Conservation (phyloP, 2,329 filamentous ascomycete species). For the Trichoderma sp. region DNA sequence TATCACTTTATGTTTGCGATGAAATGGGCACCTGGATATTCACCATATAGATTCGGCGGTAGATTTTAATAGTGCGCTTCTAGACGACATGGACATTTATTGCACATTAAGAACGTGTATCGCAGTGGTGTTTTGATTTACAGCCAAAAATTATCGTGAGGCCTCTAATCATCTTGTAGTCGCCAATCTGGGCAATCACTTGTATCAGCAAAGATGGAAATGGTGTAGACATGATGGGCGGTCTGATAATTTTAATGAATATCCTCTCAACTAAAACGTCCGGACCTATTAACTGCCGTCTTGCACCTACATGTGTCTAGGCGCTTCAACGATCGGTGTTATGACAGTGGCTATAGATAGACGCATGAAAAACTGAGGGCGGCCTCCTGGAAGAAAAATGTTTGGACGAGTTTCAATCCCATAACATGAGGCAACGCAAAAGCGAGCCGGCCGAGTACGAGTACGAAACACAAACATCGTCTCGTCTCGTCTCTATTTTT, state of each 20-base stretch:
- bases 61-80: fast-evolving
- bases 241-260: neutral
- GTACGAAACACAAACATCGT: neutral
- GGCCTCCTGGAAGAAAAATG: neutral
- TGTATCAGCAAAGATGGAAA: neutral
- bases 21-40: neutral
- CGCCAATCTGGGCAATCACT: neutral
- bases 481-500: neutral
- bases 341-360: neutral
- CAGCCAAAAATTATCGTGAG: neutral
- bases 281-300: too few relatives aligned
- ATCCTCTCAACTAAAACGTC: too few relatives aligned
- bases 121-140: neutral
- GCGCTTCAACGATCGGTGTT: neutral
- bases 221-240: neutral
- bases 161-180: neutral
- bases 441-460: neutral
- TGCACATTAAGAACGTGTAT: neutral
- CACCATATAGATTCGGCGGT: neutral
- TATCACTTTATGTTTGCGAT: neutral
- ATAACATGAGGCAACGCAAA: neutral
- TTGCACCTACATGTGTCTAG: too few relatives aligned
- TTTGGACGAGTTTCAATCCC: neutral
- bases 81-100: neutral
- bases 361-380: neutral